Evolutionary conservation across 345 rosid species (phyloP), one percentile per base, ranked within the genome.

Genomic region (Hibiscus tridactylites): DNA sequence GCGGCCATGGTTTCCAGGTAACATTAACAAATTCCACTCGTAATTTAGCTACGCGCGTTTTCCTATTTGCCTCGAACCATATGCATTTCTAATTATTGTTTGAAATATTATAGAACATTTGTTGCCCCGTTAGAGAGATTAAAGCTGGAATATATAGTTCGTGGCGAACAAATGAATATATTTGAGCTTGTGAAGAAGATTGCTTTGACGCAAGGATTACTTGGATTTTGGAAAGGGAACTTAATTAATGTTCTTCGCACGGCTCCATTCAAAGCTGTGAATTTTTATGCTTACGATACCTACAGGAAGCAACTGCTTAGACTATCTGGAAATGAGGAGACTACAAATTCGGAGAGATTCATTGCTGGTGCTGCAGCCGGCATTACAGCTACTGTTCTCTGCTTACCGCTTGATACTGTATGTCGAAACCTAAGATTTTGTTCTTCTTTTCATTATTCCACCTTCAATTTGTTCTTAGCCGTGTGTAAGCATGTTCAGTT

Each of bases 1-100:
- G 92, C 96, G 3, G 96, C 92, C 54, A 88, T 88, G 88, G 88
- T 90, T 74, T 90, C 92, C 73, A 86, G 96, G 96, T 90, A 70
- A 15, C 61, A 39, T 69, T 70, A 39, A 29, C 70, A 65, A 65
- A 52, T 62, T 61, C 35, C 35, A 12, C 5, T 39, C 37, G 53
- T 26, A 28, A 66, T 66, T 47, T 66, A 8, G 39, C 37, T 1
- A 47, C 70, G 11, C 9, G 8, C 57, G 12, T 42, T 65, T 21
- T 62, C 47, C 13, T 42, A 10, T 44, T 65, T 44, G 17, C 52
- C 52, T 64, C 17, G 68, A 24, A 16, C 26, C 57, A 57, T 6
- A 42, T 64, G 6, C 7, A 12, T 42, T 9, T 46, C 57, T 66
- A 49, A 47, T 61, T 49, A 47, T 17, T 71, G 70, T 39, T 53